A percentile compares a stretch with the other conserved stretches of the same genome.
Conservation (phyloP, 2,329 filamentous ascomycete species). For the Purpureocillium lavendulum region DNA sequence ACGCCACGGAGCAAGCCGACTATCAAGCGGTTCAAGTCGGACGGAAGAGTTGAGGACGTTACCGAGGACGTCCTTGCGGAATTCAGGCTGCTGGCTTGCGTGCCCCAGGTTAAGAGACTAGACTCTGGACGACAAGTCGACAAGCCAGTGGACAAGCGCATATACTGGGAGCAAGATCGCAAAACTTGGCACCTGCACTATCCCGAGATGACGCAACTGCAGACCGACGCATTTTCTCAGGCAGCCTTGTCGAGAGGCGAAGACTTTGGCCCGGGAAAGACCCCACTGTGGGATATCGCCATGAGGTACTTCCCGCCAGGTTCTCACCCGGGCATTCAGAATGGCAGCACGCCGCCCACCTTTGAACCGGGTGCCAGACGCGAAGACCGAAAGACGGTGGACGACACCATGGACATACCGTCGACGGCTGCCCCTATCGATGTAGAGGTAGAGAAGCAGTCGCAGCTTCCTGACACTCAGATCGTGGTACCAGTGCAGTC, state of each 20-base stretch:
- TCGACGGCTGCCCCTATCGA: conserved; percentile 20
- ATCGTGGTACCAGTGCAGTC: conserved; percentile 25
- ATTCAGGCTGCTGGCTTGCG: conserved; percentile 34
- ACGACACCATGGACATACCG: conserved; percentile 19
- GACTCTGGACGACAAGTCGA: conserved; percentile 51
- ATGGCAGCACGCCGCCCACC: not conserved
- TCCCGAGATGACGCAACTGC: conserved; percentile 54
- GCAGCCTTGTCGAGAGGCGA: conserved; percentile 43
- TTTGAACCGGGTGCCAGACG: conserved; percentile 13
- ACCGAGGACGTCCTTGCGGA: conserved; percentile 31
- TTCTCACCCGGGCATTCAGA: conserved; percentile 8
- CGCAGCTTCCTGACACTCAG: conserved; percentile 25
- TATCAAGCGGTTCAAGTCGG: conserved; percentile 49
- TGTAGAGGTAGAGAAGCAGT: conserved; percentile 23
- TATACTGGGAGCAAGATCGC: conserved; percentile 49
- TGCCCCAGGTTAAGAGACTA: conserved; percentile 40
- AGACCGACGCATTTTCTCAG: conserved; percentile 46
- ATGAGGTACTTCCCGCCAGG: conserved; percentile 50
- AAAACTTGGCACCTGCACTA: conserved; percentile 54
- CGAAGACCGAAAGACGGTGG: conserved; percentile 13
- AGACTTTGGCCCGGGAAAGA: conserved; percentile 42
- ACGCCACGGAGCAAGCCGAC: conserved; percentile 32
- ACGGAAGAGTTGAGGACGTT: conserved; percentile 28
- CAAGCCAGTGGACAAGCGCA: conserved; percentile 43
- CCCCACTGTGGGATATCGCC: conserved; percentile 46